Evolutionary conservation across 2,329 filamentous ascomycete species (phyloP).

Genomic region (Eurotiales sp.): DNA sequence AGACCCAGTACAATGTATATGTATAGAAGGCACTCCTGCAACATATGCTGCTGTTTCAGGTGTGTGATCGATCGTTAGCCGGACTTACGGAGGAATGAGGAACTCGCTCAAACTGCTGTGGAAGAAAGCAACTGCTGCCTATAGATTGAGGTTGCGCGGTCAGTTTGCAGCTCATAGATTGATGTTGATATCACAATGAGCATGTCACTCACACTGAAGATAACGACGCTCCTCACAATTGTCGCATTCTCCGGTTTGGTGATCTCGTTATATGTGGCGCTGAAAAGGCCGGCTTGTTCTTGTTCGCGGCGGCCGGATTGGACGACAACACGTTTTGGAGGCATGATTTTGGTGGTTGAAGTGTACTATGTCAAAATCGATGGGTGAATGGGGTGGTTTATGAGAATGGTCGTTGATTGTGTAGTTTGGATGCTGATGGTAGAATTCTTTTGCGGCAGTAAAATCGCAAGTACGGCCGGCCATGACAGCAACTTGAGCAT

Average conservation of each 20-base stretch:
- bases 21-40: background rate
- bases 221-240: conserved; percentile 62
- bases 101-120: conserved; percentile 65
- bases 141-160: conserved; percentile 7
- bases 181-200: background rate
- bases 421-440: conserved; percentile 5
- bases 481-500: no score
- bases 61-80: background rate
- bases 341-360: conserved; percentile 45
- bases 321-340: conserved; percentile 57
- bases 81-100: conserved; percentile 58
- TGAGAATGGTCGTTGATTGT: no score
- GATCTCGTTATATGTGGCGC: conserved; percentile 58
- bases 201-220: conserved; percentile 60
- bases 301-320: conserved; percentile 44
- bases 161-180: background rate
- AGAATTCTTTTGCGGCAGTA: conserved; percentile 31
- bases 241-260: conserved; percentile 66
- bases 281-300: conserved; percentile 49
- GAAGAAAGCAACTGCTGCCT: conserved; percentile 65
- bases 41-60: background rate
- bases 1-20: background rate
- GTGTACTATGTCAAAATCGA: background rate
- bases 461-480: no score
- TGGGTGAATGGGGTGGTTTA: no score